Conservation (phyloP, 495 filamentous ascomycete genomes). For the Gamarada debralockiae region DNA sequence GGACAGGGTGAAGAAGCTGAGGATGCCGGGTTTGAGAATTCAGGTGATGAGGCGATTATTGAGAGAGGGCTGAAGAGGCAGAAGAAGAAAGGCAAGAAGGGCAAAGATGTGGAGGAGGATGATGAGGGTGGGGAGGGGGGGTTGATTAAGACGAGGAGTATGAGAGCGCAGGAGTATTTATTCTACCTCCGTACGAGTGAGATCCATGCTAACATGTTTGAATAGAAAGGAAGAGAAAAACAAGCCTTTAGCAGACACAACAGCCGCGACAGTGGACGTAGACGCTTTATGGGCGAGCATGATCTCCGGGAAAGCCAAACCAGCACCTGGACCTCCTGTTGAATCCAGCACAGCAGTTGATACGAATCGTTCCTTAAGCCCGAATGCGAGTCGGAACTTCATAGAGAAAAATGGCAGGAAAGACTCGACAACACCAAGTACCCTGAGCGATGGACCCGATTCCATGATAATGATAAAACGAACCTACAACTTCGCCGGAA, state of each 20-base stretch:
- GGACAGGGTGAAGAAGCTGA: constrained; percentile 35
- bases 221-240: constrained; percentile 58
- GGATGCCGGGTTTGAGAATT: constrained; percentile 51
- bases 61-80: constrained; percentile 52
- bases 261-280: constrained; percentile 81
- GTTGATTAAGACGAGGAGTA: constrained; percentile 76
- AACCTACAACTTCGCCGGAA: constrained; percentile 88
- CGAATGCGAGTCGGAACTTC: constrained; percentile 3
- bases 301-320: constrained; percentile 38
- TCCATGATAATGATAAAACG: constrained; percentile 79
- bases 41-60: constrained; percentile 79
- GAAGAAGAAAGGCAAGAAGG: constrained; percentile 48
- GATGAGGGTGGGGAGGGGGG: constrained; percentile 69
- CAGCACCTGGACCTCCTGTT: constrained; percentile 8
- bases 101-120: constrained; percentile 44
- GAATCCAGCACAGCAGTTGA: constrained; percentile 10
- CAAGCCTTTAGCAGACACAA: constrained; percentile 56
- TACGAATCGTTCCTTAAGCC: not conserved
- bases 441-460: constrained; percentile 24
- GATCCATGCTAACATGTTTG: constrained; percentile 1
- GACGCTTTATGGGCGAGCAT: constrained; percentile 83
- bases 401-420: constrained; percentile 1
- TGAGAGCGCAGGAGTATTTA: constrained; percentile 55
- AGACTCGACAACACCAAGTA: constrained; percentile 5
- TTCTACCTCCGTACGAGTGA: not conserved